Evolutionary conservation across 2,329 filamentous ascomycete genomes (phyloP), one percentile per base, ranked within the genome.

Genomic region (Pseudonectria buxi): DNA sequence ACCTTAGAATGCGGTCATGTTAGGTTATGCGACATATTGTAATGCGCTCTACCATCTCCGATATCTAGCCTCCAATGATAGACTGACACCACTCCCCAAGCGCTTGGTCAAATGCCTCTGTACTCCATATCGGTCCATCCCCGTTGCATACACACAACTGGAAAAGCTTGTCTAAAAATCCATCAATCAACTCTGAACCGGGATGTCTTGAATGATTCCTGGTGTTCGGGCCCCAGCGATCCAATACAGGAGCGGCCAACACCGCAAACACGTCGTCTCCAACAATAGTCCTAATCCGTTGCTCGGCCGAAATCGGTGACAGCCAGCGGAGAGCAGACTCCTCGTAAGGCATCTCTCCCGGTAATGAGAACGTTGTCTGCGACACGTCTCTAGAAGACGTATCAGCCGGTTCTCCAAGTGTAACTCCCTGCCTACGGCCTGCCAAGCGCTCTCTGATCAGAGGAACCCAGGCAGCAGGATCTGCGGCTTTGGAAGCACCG

Each of bases 361-460:
- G 26, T 10, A 10, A 9, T 22, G 14, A 6, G 13, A 18, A 9
- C 7, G 15, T 9, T 18, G 7, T 15, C 10, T 16, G 9, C 14
- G 10, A 10, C 14, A 18, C 6, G 9, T 18, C 13, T 18, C 6
- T n/a, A 30, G 28, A 30, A 15, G 28, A 30, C 10, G 26, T 18
- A 14, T 18, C n/a, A n/a, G n/a, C 13, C 11, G 27, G 32, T 28
- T 24, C 14, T 4, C 15, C 13, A 10, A 27, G 32, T 10, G 13
- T n/a, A 30, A 30, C 28, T 7, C 22, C 14, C 22, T 30, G 28
- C 22, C 13, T 15, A 18, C 15, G 15, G 22, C 22, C 13, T 18
- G 13, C 13, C 15, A 43, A 30, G 10, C 49, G 46, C 18, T 47
- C 41, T 32, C 56, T 49, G 24, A 45, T 45, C 31, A 55, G 32